Evolutionary conservation across 257 asterid species (phyloP).

Genomic region (Capsicum chinense): DNA sequence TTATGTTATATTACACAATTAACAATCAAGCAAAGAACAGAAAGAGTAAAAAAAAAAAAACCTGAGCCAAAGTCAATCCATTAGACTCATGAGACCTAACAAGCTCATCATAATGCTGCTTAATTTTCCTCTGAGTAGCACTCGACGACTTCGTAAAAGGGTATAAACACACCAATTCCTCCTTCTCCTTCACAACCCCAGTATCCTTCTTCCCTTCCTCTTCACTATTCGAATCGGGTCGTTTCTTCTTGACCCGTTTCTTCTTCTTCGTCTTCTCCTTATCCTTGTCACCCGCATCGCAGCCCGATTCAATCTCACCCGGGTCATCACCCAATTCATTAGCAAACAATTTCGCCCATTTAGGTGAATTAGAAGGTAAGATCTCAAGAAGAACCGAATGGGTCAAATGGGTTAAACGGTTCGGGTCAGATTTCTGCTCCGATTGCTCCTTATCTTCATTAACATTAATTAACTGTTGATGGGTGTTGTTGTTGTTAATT

Average conservation of each 20-base stretch:
- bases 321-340: conserved; percentile 38
- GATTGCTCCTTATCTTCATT: conserved; percentile 28
- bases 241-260: conserved; percentile 72
- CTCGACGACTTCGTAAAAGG: conserved; percentile 73
- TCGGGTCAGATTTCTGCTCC: conserved; percentile 44
- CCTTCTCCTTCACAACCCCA: conserved; percentile 51
- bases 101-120: conserved; percentile 76
- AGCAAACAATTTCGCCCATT: conserved; percentile 52
- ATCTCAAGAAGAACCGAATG: conserved; percentile 60
- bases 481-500: conserved; percentile 22
- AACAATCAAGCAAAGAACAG: conserved; percentile 23
- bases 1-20: neutral
- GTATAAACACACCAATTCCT: conserved; percentile 62
- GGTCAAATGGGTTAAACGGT: conserved; percentile 47
- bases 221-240: conserved; percentile 47
- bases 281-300: conserved; percentile 36
- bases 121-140: conserved; percentile 81
- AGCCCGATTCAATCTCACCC: conserved; percentile 48
- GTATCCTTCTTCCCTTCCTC: conserved; percentile 28
- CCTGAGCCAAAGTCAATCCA: conserved; percentile 77
- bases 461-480: conserved; percentile 9
- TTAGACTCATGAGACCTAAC: conserved; percentile 76
- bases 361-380: conserved; percentile 60
- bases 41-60: conserved; percentile 22
- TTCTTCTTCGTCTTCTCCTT: conserved; percentile 60